Evolutionary conservation across 176 grass and related monocot species (phyloP).

Genomic region (Bolboschoenus planiculmis): DNA sequence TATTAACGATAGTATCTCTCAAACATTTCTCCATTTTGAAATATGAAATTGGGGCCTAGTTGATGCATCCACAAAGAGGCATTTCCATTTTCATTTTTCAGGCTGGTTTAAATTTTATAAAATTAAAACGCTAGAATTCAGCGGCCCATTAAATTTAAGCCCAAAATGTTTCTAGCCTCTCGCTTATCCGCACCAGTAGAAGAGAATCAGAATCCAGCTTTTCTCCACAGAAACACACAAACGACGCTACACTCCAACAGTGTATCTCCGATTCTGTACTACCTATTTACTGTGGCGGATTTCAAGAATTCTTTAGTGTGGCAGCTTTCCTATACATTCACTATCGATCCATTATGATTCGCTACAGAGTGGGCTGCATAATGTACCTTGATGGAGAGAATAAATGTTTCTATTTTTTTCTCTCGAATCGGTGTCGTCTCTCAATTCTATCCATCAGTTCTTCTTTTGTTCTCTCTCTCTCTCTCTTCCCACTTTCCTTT

Average conservation of each 20-base stretch:
- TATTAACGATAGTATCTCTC: no score
- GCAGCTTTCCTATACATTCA: no score
- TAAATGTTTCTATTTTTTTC: background rate
- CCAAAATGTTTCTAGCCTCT: background rate
- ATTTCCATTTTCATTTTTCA: background rate
- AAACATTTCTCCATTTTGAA: no score
- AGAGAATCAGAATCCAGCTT: slow-evolving; percentile 3
- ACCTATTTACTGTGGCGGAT: background rate
- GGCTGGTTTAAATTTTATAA: background rate
- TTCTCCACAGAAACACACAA: background rate
- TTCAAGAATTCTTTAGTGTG: no score
- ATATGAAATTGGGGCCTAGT: background rate
- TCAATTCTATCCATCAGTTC: slow-evolving; percentile 26
- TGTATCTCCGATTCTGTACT: background rate
- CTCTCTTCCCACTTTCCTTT: background rate
- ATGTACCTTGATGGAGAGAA: background rate
- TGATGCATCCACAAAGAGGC: background rate
- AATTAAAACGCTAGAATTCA: background rate
- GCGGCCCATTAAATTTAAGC: background rate
- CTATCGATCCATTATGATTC: background rate
- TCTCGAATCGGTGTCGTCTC: slow-evolving; percentile 4
- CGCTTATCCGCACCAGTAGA: background rate
- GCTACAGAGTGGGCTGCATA: background rate
- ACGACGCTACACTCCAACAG: background rate
- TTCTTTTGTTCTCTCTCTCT: background rate